phyloP scores from a whole-genome alignment of 768 basidiomycete species.

The Lactarius quietus region DNA sequence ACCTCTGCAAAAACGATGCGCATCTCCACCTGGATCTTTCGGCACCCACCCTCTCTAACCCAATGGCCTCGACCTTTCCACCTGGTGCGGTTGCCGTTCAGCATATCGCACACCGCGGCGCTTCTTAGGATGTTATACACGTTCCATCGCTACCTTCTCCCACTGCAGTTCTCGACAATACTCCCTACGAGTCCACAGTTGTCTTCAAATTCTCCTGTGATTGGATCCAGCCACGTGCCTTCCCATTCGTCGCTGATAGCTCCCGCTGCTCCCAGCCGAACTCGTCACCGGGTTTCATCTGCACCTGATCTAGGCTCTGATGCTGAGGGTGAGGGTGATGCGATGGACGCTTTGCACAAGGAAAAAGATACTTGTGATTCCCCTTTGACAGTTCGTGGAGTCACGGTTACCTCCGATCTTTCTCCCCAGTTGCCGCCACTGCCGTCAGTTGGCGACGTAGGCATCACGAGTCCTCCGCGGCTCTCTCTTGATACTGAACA shows the following conservation, averaged over 20 bases:
- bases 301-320: background rate
- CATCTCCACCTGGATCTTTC: background rate
- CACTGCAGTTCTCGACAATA: background rate
- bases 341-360: background rate
- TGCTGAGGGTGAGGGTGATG: background rate
- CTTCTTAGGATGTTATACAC: background rate
- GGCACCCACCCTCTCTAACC: background rate
- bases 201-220: background rate
- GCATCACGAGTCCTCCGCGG: too few relatives aligned
- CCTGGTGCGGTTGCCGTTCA: background rate
- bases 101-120: background rate
- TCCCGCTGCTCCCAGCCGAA: background rate
- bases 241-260: background rate
- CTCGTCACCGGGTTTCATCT: background rate
- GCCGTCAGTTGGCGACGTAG: too few relatives aligned
- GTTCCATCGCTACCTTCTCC: background rate
- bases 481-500: too few relatives aligned
- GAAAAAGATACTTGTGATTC: background rate
- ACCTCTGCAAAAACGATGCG: background rate
- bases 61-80: background rate
- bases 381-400: background rate
- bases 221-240: background rate
- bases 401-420: background rate
- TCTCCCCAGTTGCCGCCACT: too few relatives aligned
- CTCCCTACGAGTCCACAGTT: background rate